Evolutionary conservation across 2,329 filamentous ascomycete species (phyloP), one percentile per base, ranked within the genome.

Genomic region (Diaporthe sp.): DNA sequence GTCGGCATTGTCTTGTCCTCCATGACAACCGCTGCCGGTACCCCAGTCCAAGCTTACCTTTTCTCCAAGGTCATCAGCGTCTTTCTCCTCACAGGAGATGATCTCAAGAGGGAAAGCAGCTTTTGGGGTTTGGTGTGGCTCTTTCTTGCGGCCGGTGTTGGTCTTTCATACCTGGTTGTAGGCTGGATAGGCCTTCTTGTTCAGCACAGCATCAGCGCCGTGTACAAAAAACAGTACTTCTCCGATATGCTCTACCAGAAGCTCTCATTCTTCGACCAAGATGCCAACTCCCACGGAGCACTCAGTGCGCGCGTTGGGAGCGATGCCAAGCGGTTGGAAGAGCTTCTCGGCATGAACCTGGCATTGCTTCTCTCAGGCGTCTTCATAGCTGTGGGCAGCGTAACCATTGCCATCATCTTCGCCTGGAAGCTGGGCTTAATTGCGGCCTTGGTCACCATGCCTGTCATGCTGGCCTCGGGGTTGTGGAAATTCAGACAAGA

Each of bases 111-210:
- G 1, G 56, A 78, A 53, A 87, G 88, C 27, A 90, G 96, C 74
- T 98, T 97, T 82, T 98, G 95, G 95, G 92, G 92, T 72, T 85
- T 92, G 79, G 97, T 98, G 95, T 98, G 96, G 94, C 84, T 97
- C 95, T 42, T 86, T 88, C 73, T 92, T 92, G 91, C 91, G 5
- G 83, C 88, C 17, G 86, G 84, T 32, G 82, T 87, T 6, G 88
- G 88, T 1, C 10, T 89, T 2, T 82, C 86, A n/a, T 92, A 93
- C 80, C 90, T 90, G 75, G 77, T 83, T 17, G 79, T 90, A 25
- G 86, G 85, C 0, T 83, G 80, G 75, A 68, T 42, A 32, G 39
- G 19, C 25, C 53, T 65, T 50, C 17, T 37, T 44, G 30, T 63
- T 25, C 61, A 65, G 30, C 22, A 50, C 12, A 65, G 50, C 42